Conservation (phyloP, 192 early-diverging fungal species). For the Polychytrium aggregatum region DNA sequence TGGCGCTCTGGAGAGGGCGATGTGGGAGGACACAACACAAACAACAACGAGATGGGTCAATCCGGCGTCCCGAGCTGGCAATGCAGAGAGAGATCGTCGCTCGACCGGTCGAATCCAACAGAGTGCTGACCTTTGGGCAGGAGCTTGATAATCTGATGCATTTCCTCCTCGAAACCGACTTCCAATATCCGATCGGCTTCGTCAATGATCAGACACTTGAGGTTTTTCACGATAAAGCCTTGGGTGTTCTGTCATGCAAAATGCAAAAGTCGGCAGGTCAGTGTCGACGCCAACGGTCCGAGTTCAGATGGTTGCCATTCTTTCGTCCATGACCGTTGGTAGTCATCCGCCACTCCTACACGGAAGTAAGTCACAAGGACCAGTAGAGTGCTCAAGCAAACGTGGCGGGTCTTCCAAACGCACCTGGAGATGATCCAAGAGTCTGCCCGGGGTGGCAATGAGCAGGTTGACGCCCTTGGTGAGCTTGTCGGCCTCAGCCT, state of each 20-base stretch:
- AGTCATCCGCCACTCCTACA: too few species aligned
- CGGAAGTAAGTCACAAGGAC: too few species aligned
- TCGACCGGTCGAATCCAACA: background rate
- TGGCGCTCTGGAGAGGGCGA: slow-evolving; percentile 88
- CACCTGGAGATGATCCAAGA: slow-evolving; percentile 83
- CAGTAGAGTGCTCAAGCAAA: slow-evolving; percentile 95
- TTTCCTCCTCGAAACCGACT: slow-evolving; percentile 97
- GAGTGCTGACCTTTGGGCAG: slow-evolving; percentile 58
- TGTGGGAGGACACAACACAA: background rate
- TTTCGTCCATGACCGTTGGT: slow-evolving; percentile 91
- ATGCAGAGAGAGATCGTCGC: background rate
- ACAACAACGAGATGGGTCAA: background rate
- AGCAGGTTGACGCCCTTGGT: slow-evolving; percentile 93
- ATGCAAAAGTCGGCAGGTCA: slow-evolving; percentile 97
- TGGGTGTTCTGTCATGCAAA: slow-evolving; percentile 77
- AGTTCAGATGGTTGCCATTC: slow-evolving; percentile 91
- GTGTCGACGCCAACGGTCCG: slow-evolving; percentile 97
- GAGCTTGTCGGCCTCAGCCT: slow-evolving; percentile 93
- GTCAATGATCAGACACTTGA: slow-evolving; percentile 66
- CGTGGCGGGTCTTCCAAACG: slow-evolving; percentile 94
- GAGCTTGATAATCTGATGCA: slow-evolving; percentile 87
- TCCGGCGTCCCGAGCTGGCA: background rate
- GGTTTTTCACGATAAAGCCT: slow-evolving; percentile 65
- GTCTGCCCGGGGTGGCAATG: slow-evolving; percentile 86
- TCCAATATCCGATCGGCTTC: slow-evolving; percentile 99